Evolutionary conservation across 169 alveolate species (phyloP), one percentile per base, ranked within the genome.

Genomic region (Amoebophrya sp.): DNA sequence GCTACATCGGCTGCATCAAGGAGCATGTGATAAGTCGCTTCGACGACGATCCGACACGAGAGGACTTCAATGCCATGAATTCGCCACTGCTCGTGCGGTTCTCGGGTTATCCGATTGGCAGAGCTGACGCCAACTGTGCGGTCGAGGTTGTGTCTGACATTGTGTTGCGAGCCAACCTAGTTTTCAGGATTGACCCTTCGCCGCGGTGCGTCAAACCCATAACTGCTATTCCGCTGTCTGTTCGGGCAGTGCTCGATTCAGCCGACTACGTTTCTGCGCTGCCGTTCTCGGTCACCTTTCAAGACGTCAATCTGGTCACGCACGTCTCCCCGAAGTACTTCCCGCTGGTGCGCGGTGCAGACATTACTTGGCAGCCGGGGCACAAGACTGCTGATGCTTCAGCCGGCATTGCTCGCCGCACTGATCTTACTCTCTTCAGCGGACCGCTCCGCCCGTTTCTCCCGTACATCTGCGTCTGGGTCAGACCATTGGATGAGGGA

Each of bases 391-490:
- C 33, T 36, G 83, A 65, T 36, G 33, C 26, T 29, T 6, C 33
- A 6, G 26, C 83, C 2, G 33, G 26, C 33, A 18, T 65, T 6
- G 26, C 2, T 6, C 2, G 83, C 38, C n/a, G 39, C 36, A 18
- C 83, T 29, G 83, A 65, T 36, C 26, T 65, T 10, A 65, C 83
- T 36, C 83, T 65, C 36, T 65, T 65, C 83, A 36, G 83, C 12
- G 83, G 83, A 10, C 83, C 83, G 83, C n/a, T 65, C 83, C 18
- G n/a, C 83, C 33, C 83, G 33, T 65, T 65, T 1, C 33, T 65
- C 12, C 83, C 83, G 33, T 65, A 65, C 83, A 36, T 65, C 83
- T 65, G 83, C 83, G 83, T 65, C 38, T 65, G 83, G 83, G 18
- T 65, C 83, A 10, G n/a, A 36, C 83, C 83, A 36, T 29, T 26